Evolutionary conservation across 2,329 filamentous ascomycete species (phyloP), one percentile per base, ranked within the genome.

Genomic region (Cryphonectria japonica): DNA sequence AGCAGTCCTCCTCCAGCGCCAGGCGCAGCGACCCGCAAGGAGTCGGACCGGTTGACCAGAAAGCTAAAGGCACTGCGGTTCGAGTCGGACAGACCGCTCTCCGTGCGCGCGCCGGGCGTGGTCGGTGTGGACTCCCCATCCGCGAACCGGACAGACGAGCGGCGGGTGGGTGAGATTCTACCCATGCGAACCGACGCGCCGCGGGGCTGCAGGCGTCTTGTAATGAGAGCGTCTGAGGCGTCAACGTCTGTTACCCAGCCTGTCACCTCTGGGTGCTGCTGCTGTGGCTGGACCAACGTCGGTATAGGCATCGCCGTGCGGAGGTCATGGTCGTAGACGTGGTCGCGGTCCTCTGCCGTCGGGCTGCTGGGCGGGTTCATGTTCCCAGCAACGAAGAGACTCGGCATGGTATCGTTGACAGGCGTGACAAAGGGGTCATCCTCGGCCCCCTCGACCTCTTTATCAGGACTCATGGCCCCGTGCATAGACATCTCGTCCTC

Each of bases 181-280:
- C 70, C 26, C 80, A 79, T 6, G 80, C 80, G 14, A 46, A 60
- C 73, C 57, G 37, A n/a, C 9, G 60, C 78, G 75, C 66, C 76
- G 73, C 73, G 76, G n/a, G 78, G 78, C 61, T 81, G 80, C 77
- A 84, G 82, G 63, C 82, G 83, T 2, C 81, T 77, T 2, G 83
- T 80, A 26, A 89, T 80, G 11, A 89, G 79, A 1, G 85, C 82
- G 72, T 88, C 86, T 0, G 85, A 84, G 2, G 84, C 85, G 72
- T 89, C 86, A 1, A 88, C 82, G 50, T 88, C 86, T 0, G 84
- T 83, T 62, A 88, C 86, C 87, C 87, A 89, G 72, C 86, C 85
- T 69, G 86, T 85, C 2, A 89, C 87, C 43, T 89, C 87, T 0
- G 84, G 84, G 74, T 89, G 85, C 64, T 81, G 67, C 73, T 77